These are phyloP conservation scores for Paraphoma chrysanthemicola DNA, from an alignment of 2,329 filamentous ascomycete genomes.

Conservation along the genomic window DNA sequence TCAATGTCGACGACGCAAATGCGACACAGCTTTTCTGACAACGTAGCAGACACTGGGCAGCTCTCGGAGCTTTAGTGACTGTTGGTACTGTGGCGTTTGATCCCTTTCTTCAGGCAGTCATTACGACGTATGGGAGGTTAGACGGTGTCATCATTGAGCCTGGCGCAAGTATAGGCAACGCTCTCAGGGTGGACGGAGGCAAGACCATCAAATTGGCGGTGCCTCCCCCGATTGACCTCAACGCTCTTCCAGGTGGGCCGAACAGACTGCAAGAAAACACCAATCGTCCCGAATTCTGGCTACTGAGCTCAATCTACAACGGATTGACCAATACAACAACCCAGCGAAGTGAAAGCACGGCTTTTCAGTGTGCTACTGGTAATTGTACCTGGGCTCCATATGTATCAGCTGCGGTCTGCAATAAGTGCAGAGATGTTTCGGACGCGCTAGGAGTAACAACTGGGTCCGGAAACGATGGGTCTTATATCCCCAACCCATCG, in stretches of 20 bases:
- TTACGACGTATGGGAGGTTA: slow-evolving; percentile 1
- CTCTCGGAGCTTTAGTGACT: slow-evolving; percentile 10
- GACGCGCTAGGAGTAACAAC: not conserved
- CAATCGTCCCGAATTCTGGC: slow-evolving; percentile 14
- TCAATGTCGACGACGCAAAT: not conserved
- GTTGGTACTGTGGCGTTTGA: slow-evolving; percentile 11
- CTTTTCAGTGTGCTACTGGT: slow-evolving; percentile 9
- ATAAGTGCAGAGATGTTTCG: slow-evolving; percentile 11
- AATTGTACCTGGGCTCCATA: slow-evolving; percentile 16
- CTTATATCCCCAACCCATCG: not conserved
- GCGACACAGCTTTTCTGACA: not conserved
- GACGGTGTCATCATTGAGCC: not conserved
- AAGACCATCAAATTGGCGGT: not conserved
- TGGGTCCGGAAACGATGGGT: not conserved
- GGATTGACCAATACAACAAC: slow-evolving; percentile 8
- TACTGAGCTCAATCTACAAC: slow-evolving; percentile 13
- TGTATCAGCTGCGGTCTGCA: slow-evolving; percentile 13
- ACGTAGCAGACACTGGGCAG: slow-evolving; percentile 10
- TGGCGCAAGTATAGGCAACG: not conserved
- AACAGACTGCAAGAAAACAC: too few species aligned
- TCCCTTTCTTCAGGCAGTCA: slow-evolving; percentile 13
- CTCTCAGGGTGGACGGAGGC: not conserved
- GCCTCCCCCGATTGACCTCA: too few species aligned
- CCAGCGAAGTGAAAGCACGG: not conserved
- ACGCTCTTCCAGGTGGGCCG: too few species aligned